Evolutionary conservation across 768 basidiomycete genomes (phyloP).

Genomic region (Daedaleopsis nitida): DNA sequence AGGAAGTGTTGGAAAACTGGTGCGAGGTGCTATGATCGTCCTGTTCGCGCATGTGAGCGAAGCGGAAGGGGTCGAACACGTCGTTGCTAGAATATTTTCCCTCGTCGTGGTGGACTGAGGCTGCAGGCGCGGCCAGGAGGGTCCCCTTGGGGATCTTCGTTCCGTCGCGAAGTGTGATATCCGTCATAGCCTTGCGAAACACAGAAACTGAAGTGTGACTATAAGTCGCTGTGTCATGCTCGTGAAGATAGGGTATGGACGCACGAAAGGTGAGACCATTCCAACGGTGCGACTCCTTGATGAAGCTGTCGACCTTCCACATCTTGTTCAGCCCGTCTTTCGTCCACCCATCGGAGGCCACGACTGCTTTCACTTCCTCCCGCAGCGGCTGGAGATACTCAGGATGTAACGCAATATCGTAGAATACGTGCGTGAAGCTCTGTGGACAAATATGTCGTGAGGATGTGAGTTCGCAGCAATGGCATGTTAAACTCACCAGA

Average conservation of each 20-base stretch:
- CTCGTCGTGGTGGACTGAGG: slow-evolving; percentile 34
- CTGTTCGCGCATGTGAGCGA: slow-evolving; percentile 28
- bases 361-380: slow-evolving; percentile 33
- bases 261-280: slow-evolving; percentile 23
- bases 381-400: slow-evolving; percentile 32
- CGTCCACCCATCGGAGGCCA: slow-evolving; percentile 34
- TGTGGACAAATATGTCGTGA: slow-evolving; percentile 1
- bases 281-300: slow-evolving; percentile 35
- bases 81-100: slow-evolving; percentile 35
- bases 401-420: slow-evolving; percentile 30
- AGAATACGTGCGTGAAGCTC: slow-evolving; percentile 33
- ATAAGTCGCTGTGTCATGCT: slow-evolving; percentile 14
- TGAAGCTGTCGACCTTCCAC: slow-evolving; percentile 38
- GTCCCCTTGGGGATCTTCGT: slow-evolving; percentile 42
- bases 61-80: slow-evolving; percentile 46
- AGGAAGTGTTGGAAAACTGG: slow-evolving; percentile 12
- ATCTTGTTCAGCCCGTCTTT: slow-evolving; percentile 32
- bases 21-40: slow-evolving; percentile 18
- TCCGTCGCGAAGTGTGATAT: slow-evolving; percentile 48
- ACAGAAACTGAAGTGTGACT: slow-evolving; percentile 11
- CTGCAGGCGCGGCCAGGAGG: slow-evolving; percentile 32
- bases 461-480: neutral
- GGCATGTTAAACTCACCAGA: slow-evolving; percentile 14
- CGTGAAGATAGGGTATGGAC: neutral
- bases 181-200: slow-evolving; percentile 36